Conservation (phyloP, 306 rosid genomes). For the Begonia loranthoides region DNA sequence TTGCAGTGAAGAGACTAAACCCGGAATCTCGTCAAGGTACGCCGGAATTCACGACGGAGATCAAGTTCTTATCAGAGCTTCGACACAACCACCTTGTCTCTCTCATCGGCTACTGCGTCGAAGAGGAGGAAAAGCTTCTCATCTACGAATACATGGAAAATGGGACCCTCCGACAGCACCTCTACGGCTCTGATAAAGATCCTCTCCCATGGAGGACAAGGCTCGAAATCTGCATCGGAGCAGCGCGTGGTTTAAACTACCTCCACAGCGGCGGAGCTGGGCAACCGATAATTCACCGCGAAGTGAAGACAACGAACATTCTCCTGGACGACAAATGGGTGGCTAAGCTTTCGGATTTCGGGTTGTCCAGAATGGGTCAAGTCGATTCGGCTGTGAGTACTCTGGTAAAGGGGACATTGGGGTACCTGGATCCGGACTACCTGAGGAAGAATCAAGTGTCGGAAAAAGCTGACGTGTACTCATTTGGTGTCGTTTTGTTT, state of each 20-base stretch:
- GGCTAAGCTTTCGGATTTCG: conserved; percentile 42
- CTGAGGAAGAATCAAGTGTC: conserved; percentile 2
- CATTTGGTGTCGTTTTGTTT: conserved; percentile 15
- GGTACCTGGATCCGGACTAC: conserved; percentile 22
- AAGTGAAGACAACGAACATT: conserved; percentile 41
- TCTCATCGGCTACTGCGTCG: conserved; percentile 26
- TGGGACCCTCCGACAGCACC: conserved; percentile 37
- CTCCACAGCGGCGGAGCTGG: conserved; percentile 25
- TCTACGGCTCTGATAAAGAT: conserved; percentile 14
- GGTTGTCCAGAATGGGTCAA: conserved; percentile 24
- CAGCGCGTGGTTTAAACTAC: conserved; percentile 48
- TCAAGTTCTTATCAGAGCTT: conserved; percentile 32
- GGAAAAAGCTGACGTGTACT: conserved; percentile 13
- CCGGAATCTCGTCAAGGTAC: conserved; percentile 22
- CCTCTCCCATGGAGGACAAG: conserved; percentile 31
- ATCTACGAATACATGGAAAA: conserved; percentile 36
- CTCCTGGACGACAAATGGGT: conserved; percentile 30
- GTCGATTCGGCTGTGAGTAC: conserved; percentile 12
- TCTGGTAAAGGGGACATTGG: conserved; percentile 12
- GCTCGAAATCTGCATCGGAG: conserved; percentile 27
- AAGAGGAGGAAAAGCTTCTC: conserved; percentile 27
- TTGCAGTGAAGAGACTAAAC: conserved; percentile 23
- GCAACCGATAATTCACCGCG: conserved; percentile 34
- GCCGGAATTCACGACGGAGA: conserved; percentile 29
- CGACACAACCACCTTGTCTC: conserved; percentile 23